phyloP scores from a whole-genome alignment of 2,329 filamentous ascomycete species.

The Neonectria neomacrospora region DNA sequence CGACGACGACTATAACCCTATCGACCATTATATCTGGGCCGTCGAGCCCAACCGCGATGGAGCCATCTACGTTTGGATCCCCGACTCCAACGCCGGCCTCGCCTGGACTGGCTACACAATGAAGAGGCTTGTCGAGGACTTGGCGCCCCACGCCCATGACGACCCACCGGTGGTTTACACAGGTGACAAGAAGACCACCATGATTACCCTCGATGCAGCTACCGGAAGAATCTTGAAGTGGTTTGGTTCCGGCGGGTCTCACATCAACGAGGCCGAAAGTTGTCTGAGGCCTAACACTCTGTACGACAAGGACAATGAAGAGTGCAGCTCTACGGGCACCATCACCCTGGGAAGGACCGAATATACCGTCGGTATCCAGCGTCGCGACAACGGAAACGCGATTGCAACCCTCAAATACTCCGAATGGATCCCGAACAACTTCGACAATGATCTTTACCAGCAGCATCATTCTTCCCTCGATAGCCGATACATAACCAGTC shows the following conservation, averaged over 20 bases:
- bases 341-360: constrained; percentile 87
- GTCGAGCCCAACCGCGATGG: constrained; percentile 92
- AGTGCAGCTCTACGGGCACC: constrained; percentile 83
- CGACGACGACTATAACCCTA: constrained; percentile 68
- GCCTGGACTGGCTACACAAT: constrained; percentile 77
- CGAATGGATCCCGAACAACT: constrained; percentile 94
- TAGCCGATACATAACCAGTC: constrained; percentile 87
- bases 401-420: constrained; percentile 93
- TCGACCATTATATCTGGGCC: constrained; percentile 93
- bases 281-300: constrained; percentile 77
- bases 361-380: constrained; percentile 88
- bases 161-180: constrained; percentile 87
- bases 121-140: constrained; percentile 87
- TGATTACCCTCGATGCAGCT: constrained; percentile 88
- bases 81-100: constrained; percentile 68
- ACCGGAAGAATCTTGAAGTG: constrained; percentile 85
- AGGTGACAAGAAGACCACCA: constrained; percentile 88
- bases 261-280: constrained; percentile 76
- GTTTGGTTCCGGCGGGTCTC: constrained; percentile 79
- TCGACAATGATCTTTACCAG: constrained; percentile 84
- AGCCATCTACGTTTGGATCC: constrained; percentile 85
- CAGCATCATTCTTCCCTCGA: constrained; percentile 87
- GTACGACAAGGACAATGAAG: constrained; percentile 74
- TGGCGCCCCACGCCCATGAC: constrained; percentile 79
- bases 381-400: constrained; percentile 75